Evolutionary conservation across 2,329 filamentous ascomycete species (phyloP), one percentile per base, ranked within the genome.

Genomic region (Pseudogymnoascus sp.): DNA sequence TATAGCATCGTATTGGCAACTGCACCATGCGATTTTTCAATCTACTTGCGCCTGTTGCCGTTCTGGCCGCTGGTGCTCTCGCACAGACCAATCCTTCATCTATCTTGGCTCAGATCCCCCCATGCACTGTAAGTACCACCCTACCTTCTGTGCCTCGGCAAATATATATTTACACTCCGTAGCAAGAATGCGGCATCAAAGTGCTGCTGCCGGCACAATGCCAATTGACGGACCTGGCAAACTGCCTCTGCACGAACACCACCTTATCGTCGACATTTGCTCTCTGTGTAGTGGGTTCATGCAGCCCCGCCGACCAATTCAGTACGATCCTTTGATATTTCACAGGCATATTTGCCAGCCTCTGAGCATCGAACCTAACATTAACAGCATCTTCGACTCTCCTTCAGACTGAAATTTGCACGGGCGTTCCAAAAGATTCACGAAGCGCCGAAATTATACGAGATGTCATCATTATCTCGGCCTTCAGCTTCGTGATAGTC

Each of bases 171-270:
- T 55, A 21, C 25, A 29, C n/a, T 29, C 21, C 27, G 29, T 18
- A 61, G 60, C 40, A 48, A 35, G 33, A 61, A 33, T 61, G 60
- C 35, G 60, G 37, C 8, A 10, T 55, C 33, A 61, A 61, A 52
- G 31, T 61, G 60, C 37, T 61, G 6, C 5, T 48, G 13, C 60
- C 60, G 21, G 39, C 37, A 9, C 13, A 27, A 8, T 61, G 60
- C 10, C n/a, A n/a, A 12, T 55, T 55, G n/a, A 35, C 29, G 4
- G 37, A 61, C 37, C 25, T 61, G 21, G 13, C 35, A n/a, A 60
- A 64, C 29, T 68, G 66, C 60, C 60, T 68, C 15, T 68, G 66
- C 52, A 66, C 52, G n/a, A 68, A 63, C 55, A 58, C 45, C 15
- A 61, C 64, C 25, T 42, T 67, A 39, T 65, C 62, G 27, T 45